Evolutionary conservation across 192 early-diverging fungal genomes (phyloP).

Genomic region (Jimgerdemannia lactiflua): DNA sequence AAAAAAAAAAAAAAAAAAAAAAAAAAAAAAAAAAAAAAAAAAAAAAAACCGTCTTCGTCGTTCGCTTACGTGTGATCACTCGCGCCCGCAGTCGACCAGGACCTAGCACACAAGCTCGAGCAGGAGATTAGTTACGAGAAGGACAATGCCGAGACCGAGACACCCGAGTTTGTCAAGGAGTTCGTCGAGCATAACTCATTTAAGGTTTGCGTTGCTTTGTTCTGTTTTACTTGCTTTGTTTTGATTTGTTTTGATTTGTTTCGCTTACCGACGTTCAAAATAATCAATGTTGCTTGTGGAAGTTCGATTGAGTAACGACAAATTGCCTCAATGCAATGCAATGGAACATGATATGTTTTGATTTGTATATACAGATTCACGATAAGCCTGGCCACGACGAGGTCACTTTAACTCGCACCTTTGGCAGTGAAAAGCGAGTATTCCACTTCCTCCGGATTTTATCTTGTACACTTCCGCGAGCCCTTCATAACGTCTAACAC

Average conservation of each 20-base stretch:
- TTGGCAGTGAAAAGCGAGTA: slow-evolving; percentile 86
- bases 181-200: slow-evolving; percentile 65
- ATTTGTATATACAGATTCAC: slow-evolving; percentile 57
- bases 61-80: too few relatives aligned
- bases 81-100: slow-evolving; percentile 57
- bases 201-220: slow-evolving; percentile 33
- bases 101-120: slow-evolving; percentile 66
- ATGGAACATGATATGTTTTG: too few relatives aligned
- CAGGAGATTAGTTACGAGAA: slow-evolving; percentile 80
- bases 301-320: too few relatives aligned
- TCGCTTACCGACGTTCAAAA: too few relatives aligned
- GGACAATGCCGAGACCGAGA: slow-evolving; percentile 48
- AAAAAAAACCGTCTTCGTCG: too few relatives aligned
- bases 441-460: background rate
- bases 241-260: too few relatives aligned
- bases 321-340: too few relatives aligned
- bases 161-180: slow-evolving; percentile 69
- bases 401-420: slow-evolving; percentile 77
- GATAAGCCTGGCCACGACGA: slow-evolving; percentile 76
- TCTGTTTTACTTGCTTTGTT: too few relatives aligned
- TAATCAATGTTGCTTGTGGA: too few relatives aligned
- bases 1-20: too few relatives aligned
- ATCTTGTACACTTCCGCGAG: background rate
- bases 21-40: too few relatives aligned
- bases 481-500: too few relatives aligned